Conservation (phyloP, 2,329 filamentous ascomycete species). For the Colletotrichum cuscutae region DNA sequence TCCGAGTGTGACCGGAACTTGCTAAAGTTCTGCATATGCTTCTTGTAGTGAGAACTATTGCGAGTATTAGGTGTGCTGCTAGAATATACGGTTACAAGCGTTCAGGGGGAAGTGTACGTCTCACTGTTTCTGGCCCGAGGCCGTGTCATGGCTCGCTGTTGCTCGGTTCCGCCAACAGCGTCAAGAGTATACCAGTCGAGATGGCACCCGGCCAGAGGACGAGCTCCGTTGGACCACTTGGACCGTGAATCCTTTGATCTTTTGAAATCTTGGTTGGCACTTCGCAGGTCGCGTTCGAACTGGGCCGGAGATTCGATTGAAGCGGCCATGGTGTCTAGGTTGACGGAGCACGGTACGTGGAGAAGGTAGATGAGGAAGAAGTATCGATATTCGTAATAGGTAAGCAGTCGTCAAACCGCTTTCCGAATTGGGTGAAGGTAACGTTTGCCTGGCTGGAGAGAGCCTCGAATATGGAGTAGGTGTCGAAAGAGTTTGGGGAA, state of each 20-base stretch:
- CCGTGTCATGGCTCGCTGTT: constrained; percentile 47
- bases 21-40: constrained; percentile 47
- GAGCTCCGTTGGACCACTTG: constrained; percentile 55
- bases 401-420: neutral
- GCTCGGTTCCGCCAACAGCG: constrained; percentile 39
- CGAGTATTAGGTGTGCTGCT: neutral
- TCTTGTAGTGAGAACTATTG: constrained; percentile 34
- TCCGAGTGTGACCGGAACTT: constrained; percentile 44
- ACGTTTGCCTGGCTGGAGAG: neutral
- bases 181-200: constrained; percentile 32
- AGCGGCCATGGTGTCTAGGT: constrained; percentile 38
- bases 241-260: constrained; percentile 52
- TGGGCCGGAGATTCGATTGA: constrained; percentile 34
- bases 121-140: constrained; percentile 45
- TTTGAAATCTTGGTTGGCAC: constrained; percentile 54
- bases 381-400: neutral
- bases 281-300: constrained; percentile 54
- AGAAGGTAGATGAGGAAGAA: neutral
- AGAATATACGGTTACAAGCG: neutral
- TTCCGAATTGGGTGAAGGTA: neutral
- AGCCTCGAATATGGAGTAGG: neutral
- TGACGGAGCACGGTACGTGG: neutral
- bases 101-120: constrained; percentile 43
- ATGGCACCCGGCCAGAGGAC: constrained; percentile 43
- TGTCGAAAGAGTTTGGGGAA: neutral